Percentiles rank a stretch among this genome's conserved stretches.
phyloP scores from a whole-genome alignment of 805 yeast species.

The Hanseniaspora lachancei region DNA sequence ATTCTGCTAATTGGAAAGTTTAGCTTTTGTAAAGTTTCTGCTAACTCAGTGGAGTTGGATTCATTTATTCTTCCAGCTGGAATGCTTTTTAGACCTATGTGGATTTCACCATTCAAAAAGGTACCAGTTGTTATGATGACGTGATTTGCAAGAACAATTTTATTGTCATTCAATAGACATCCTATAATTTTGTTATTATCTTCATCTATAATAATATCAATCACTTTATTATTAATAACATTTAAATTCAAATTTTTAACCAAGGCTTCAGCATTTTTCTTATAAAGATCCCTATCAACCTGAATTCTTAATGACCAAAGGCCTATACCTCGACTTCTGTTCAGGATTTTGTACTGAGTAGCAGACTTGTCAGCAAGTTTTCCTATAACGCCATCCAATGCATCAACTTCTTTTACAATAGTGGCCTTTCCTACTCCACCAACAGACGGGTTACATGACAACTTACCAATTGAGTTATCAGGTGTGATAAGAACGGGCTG shows the following conservation, averaged over 20 bases:
- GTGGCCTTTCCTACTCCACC: slow-evolving; percentile 99
- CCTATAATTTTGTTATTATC: slow-evolving; percentile 40
- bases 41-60: slow-evolving; percentile 76
- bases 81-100: slow-evolving; percentile 62
- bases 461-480: slow-evolving; percentile 67
- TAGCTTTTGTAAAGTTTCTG: slow-evolving; percentile 58
- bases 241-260: slow-evolving; percentile 46
- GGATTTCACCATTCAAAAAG: slow-evolving; percentile 86
- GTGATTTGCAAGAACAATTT: slow-evolving; percentile 41
- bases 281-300: slow-evolving; percentile 73
- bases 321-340: slow-evolving; percentile 78
- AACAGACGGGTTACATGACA: slow-evolving; percentile 94
- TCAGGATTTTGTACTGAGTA: slow-evolving; percentile 75
- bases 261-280: slow-evolving; percentile 45
- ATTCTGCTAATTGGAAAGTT: slow-evolving; percentile 80
- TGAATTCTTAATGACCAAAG: slow-evolving; percentile 98
- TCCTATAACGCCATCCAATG: slow-evolving; percentile 84
- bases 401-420: slow-evolving; percentile 81
- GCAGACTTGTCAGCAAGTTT: slow-evolving; percentile 86
- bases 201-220: slow-evolving; percentile 59
- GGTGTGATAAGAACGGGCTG: slow-evolving; percentile 58
- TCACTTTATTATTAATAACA: slow-evolving; percentile 59
- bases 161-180: slow-evolving; percentile 40
- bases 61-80: slow-evolving; percentile 96
- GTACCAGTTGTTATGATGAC: slow-evolving; percentile 94